These are phyloP conservation scores for Alternaria sp. DNA, from an alignment of 2,329 filamentous ascomycete genomes.

Conservation along the genomic window DNA sequence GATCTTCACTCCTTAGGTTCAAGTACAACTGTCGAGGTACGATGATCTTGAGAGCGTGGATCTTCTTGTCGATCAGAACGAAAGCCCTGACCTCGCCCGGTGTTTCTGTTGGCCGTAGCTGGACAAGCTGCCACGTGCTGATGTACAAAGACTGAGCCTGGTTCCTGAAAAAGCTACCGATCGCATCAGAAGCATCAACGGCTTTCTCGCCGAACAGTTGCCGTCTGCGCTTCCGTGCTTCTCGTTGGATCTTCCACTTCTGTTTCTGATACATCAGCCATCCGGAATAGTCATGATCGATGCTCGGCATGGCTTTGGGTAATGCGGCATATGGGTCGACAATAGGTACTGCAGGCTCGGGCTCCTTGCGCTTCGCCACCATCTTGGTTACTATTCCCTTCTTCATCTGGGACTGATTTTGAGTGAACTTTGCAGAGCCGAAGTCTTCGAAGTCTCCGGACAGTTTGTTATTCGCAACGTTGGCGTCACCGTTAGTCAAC, in stretches of 20 bases:
- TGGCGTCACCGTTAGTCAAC: conserved; percentile 75
- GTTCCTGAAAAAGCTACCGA: conserved; percentile 82
- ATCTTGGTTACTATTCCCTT: conserved; percentile 56
- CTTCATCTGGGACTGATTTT: conserved; percentile 51
- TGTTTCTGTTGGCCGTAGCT: conserved; percentile 81
- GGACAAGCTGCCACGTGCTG: conserved; percentile 93
- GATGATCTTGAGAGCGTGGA: conserved; percentile 86
- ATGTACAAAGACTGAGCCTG: conserved; percentile 90
- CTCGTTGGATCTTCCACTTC: conserved; percentile 98
- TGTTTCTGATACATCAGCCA: conserved; percentile 96
- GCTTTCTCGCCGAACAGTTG: conserved; percentile 92
- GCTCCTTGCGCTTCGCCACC: conserved; percentile 60
- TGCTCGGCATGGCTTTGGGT: conserved; percentile 82
- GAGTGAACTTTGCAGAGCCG: conserved; percentile 64
- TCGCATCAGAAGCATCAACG: conserved; percentile 65
- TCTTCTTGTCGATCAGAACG: conserved; percentile 90
- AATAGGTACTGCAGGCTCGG: conserved; percentile 60
- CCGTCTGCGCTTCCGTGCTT: conserved; percentile 81
- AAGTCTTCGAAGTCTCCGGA: conserved; percentile 81
- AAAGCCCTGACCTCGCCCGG: conserved; percentile 89
- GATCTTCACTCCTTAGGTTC: conserved; percentile 85
- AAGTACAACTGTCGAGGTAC: conserved; percentile 90
- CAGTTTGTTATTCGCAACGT: conserved; percentile 65
- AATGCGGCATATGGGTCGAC: conserved; percentile 83
- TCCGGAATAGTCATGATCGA: conserved; percentile 83